Conservation (phyloP, 805 yeast species). For the Cyberlindnera mycetangii region DNA sequence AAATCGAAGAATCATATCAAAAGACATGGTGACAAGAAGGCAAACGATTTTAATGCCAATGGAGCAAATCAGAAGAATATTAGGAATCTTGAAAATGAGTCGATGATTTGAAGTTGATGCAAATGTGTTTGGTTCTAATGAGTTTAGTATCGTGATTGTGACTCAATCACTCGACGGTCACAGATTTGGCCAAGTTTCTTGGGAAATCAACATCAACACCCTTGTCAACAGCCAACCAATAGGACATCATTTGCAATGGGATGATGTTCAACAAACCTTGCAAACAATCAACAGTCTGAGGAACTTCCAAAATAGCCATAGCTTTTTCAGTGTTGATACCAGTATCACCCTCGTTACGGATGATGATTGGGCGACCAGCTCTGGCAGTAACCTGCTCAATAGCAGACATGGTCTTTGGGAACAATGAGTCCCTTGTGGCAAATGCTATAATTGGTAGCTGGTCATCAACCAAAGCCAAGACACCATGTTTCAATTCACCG, state of each 20-base stretch:
- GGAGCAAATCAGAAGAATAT: too few relatives aligned
- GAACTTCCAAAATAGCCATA: slow-evolving; percentile 80
- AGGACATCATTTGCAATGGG: slow-evolving; percentile 93
- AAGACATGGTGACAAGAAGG: neutral
- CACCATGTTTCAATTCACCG: slow-evolving; percentile 98
- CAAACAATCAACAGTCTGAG: slow-evolving; percentile 93
- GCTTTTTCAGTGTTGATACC: slow-evolving; percentile 54
- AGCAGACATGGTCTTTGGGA: slow-evolving; percentile 94
- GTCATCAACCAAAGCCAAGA: slow-evolving; percentile 92
- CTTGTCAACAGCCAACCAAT: slow-evolving; percentile 93
- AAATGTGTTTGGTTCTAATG: too few relatives aligned
- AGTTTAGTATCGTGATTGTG: too few relatives aligned
- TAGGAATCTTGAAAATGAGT: neutral
- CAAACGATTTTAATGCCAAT: neutral
- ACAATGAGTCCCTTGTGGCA: slow-evolving; percentile 93
- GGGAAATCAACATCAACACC: slow-evolving; percentile 99
- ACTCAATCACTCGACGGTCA: slow-evolving; percentile 79
- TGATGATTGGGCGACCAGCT: slow-evolving; percentile 92
- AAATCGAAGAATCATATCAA: neutral
- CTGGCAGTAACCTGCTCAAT: slow-evolving; percentile 96
- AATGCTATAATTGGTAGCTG: slow-evolving; percentile 90
- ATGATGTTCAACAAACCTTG: slow-evolving; percentile 94
- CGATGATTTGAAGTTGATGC: too few relatives aligned
- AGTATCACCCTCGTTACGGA: slow-evolving; percentile 80
- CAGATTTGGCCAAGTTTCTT: slow-evolving; percentile 96